phyloP scores from a whole-genome alignment of 2,329 filamentous ascomycete species.

The Pyrenochaeta sp. region DNA sequence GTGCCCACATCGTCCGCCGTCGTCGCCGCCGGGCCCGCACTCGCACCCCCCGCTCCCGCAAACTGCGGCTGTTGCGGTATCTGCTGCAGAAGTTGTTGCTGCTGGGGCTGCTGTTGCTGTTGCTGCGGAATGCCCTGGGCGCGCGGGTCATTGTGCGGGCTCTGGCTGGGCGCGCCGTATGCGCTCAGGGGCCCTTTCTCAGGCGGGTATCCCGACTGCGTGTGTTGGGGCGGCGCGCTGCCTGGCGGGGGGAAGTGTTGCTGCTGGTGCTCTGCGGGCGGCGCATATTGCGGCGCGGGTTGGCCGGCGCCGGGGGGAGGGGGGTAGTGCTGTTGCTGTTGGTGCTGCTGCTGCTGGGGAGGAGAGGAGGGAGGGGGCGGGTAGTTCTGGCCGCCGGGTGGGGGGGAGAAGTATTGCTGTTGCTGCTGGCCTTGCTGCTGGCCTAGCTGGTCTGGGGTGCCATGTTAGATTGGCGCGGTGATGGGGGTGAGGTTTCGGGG shows the following conservation, averaged over 20 bases:
- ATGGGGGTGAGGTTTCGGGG: background rate
- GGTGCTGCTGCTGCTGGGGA: constrained; percentile 34
- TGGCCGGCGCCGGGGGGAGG: constrained; percentile 34
- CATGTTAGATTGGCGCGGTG: constrained; percentile 12
- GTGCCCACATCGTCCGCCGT: constrained; percentile 87
- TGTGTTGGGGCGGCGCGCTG: constrained; percentile 28
- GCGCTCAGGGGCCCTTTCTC: constrained; percentile 31
- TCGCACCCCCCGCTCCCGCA: constrained; percentile 29
- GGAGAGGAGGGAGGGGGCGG: constrained; percentile 45
- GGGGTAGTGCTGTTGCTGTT: constrained; percentile 42
- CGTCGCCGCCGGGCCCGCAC: constrained; percentile 56
- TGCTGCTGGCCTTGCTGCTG: constrained; percentile 42
- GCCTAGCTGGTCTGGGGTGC: constrained; percentile 20
- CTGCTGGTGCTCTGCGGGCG: constrained; percentile 39
- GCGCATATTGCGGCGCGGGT: constrained; percentile 37
- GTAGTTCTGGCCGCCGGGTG: constrained; percentile 42
- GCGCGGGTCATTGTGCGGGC: constrained; percentile 20
- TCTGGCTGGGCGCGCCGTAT: constrained; percentile 43
- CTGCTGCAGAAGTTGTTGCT: constrained; percentile 30
- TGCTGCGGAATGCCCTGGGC: constrained; percentile 41
- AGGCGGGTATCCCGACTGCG: constrained; percentile 11
- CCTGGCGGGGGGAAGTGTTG: constrained; percentile 41
- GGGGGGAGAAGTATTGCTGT: constrained; percentile 50
- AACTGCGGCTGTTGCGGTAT: constrained; percentile 43
- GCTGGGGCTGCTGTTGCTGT: constrained; percentile 35